phyloP scores from a whole-genome alignment of 73 alveolate genomes.

The Symbiodinium natans region DNA sequence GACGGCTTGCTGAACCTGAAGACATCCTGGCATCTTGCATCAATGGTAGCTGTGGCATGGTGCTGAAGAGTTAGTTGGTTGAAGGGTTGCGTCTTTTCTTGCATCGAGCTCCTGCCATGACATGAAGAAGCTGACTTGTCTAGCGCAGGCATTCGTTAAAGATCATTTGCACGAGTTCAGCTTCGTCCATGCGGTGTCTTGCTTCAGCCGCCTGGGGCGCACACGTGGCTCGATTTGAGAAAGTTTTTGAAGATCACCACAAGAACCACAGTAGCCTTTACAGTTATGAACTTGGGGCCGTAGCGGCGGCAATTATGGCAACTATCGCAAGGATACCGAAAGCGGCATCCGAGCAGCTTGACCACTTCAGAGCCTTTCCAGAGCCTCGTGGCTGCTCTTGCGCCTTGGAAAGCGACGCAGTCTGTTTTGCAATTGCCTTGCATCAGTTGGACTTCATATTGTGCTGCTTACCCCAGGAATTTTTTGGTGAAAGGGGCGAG shows the following conservation, averaged over 20 bases:
- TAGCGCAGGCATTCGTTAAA: not conserved
- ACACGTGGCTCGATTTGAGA: conserved; percentile 12
- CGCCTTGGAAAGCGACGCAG: not conserved
- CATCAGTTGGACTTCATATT: too few relatives aligned
- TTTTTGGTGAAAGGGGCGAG: not conserved
- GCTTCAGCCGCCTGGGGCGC: conserved; percentile 57
- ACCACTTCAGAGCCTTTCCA: not conserved
- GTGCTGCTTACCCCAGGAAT: not conserved
- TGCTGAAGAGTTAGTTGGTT: not conserved
- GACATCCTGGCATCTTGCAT: not conserved
- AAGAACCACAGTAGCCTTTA: too few relatives aligned
- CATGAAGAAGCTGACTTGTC: too few relatives aligned
- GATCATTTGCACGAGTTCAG: not conserved
- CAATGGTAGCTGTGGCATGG: too few relatives aligned
- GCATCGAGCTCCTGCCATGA: not conserved
- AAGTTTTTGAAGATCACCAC: not conserved
- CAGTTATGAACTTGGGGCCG: not conserved
- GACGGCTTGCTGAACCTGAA: not conserved
- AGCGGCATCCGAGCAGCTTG: not conserved
- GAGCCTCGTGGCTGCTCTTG: not conserved
- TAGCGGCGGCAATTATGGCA: not conserved
- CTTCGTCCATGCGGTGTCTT: conserved; percentile 34
- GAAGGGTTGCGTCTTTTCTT: not conserved
- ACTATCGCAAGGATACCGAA: not conserved
- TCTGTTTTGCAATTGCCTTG: too few relatives aligned